Conservation (phyloP, 805 yeast species). For the Groenewaldozyma salmanticensis region DNA sequence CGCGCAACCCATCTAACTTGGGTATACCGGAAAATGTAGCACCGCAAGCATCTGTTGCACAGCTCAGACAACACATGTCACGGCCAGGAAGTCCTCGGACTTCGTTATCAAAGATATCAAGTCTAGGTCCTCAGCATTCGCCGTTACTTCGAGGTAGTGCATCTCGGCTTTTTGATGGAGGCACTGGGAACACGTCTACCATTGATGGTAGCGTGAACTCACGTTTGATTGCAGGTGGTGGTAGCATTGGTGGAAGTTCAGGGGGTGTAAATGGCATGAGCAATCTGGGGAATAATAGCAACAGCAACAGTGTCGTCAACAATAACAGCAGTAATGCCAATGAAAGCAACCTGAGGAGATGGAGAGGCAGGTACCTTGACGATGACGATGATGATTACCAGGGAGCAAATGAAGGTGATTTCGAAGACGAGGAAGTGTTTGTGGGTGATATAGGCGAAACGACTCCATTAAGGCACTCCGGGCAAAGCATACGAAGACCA, state of each 20-base stretch:
- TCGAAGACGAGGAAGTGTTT: slow-evolving; percentile 21
- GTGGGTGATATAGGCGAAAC: slow-evolving; percentile 24
- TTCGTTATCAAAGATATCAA: neutral
- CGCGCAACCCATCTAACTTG: neutral
- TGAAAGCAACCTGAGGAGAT: slow-evolving; percentile 5
- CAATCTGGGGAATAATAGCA: slow-evolving; percentile 3
- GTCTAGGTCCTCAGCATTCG: slow-evolving; percentile 1
- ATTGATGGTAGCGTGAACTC: neutral
- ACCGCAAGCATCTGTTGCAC: neutral
- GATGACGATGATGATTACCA: slow-evolving; percentile 33
- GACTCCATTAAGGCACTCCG: slow-evolving; percentile 23
- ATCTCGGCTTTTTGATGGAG: slow-evolving; percentile 5
- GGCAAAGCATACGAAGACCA: slow-evolving; percentile 15
- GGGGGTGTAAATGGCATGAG: neutral
- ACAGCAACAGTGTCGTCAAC: neutral
- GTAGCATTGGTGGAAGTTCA: neutral
- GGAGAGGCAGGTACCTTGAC: slow-evolving; percentile 19
- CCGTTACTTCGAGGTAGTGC: slow-evolving; percentile 7
- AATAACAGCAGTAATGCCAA: neutral
- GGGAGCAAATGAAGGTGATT: slow-evolving; percentile 39
- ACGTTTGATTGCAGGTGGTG: neutral
- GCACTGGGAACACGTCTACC: neutral
- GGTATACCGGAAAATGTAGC: neutral
- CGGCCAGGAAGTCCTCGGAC: slow-evolving; percentile 3
- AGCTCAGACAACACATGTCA: no score